phyloP scores from a whole-genome alignment of 2,329 filamentous ascomycete genomes.

The Cladosporium sp. region DNA sequence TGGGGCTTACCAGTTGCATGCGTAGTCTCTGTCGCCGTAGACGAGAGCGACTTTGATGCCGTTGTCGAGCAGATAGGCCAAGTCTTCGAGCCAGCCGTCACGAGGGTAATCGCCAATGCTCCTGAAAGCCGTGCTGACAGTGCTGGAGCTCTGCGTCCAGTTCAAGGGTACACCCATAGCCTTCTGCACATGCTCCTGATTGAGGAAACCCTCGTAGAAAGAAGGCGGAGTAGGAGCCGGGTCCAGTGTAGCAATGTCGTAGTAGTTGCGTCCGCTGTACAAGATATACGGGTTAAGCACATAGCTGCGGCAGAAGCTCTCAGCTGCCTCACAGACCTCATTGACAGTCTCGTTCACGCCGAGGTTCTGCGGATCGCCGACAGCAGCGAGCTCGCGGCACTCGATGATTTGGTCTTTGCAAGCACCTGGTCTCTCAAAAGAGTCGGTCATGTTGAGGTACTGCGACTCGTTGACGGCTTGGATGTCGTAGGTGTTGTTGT shows the following conservation, averaged over 20 bases:
- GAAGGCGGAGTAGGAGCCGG: slow-evolving; percentile 41
- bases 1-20: slow-evolving; percentile 27
- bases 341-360: slow-evolving; percentile 42
- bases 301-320: slow-evolving; percentile 47
- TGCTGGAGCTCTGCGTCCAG: slow-evolving; percentile 13
- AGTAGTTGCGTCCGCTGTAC: slow-evolving; percentile 52
- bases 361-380: slow-evolving; percentile 52
- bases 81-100: slow-evolving; percentile 49
- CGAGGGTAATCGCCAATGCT: slow-evolving; percentile 53
- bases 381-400: slow-evolving; percentile 50
- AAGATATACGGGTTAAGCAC: slow-evolving; percentile 50
- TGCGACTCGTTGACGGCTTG: slow-evolving; percentile 51
- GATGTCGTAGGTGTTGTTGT: slow-evolving; percentile 60
- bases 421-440: slow-evolving; percentile 48
- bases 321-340: slow-evolving; percentile 46
- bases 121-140: slow-evolving; percentile 20
- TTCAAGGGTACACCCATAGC: slow-evolving; percentile 54
- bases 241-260: slow-evolving; percentile 55
- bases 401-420: slow-evolving; percentile 55
- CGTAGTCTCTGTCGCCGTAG: slow-evolving; percentile 58
- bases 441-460: slow-evolving; percentile 48
- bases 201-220: slow-evolving; percentile 57
- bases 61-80: slow-evolving; percentile 56
- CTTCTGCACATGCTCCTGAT: slow-evolving; percentile 55
- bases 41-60: slow-evolving; percentile 57